A percentile compares a stretch with the other conserved stretches of the same genome.
These are phyloP conservation scores for Areca catechu DNA, from an alignment of 176 grass and related monocot species.

Conservation along the genomic window DNA sequence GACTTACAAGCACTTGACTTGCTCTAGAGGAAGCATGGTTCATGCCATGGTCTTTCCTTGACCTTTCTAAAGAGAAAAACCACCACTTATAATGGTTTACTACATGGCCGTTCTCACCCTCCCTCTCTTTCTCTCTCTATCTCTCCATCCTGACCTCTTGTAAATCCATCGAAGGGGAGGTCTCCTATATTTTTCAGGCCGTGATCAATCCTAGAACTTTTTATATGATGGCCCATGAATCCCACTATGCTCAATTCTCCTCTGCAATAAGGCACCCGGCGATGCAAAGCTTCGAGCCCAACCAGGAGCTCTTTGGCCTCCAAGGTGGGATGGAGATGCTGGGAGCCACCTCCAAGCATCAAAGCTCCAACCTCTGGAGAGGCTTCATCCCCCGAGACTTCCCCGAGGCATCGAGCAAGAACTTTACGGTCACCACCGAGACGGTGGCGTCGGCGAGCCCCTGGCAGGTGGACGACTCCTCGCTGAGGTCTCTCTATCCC, in stretches of 20 bases:
- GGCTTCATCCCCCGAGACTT: constrained; percentile 11
- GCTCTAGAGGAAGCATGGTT: too few species aligned
- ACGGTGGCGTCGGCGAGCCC: not conserved
- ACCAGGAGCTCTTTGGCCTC: constrained; percentile 16
- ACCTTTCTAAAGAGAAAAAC: too few species aligned
- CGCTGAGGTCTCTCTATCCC: not conserved
- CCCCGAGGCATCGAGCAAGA: constrained; percentile 17
- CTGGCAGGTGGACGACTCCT: constrained; percentile 4
- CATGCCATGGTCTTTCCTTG: too few species aligned
- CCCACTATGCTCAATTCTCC: not conserved
- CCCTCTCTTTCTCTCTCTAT: not conserved
- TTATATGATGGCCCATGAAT: constrained; percentile 8
- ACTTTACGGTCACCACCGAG: constrained; percentile 1
- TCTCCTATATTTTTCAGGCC: not conserved
- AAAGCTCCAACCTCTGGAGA: constrained; percentile 17
- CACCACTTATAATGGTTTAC: too few species aligned
- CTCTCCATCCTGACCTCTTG: not conserved
- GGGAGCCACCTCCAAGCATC: constrained; percentile 3
- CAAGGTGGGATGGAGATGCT: constrained; percentile 11
- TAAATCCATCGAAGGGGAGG: not conserved
- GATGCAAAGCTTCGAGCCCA: constrained; percentile 11
- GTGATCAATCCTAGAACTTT: not conserved
- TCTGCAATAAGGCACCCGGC: not conserved
- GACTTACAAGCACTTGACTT: too few species aligned
- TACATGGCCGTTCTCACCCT: too few species aligned